These are phyloP conservation scores for Chionographis japonica DNA, from an alignment of 106 monocot genomes.

Conservation along the genomic window DNA sequence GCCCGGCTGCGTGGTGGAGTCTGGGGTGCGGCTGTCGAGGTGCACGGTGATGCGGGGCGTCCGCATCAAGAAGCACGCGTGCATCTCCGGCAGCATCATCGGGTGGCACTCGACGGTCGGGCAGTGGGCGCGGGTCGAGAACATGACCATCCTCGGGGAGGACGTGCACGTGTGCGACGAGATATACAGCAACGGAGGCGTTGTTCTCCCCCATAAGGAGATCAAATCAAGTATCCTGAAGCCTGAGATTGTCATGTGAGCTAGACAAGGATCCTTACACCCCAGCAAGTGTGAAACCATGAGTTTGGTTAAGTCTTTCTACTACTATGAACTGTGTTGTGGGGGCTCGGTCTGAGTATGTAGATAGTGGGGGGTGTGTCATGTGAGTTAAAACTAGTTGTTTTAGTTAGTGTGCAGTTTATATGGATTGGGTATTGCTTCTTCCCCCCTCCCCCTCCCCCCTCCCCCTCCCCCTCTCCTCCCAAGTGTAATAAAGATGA, in stretches of 20 bases:
- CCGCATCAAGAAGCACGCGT: constrained; percentile 31
- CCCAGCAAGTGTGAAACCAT: neutral
- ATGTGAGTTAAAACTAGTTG: too few species aligned
- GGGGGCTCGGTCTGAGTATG: too few species aligned
- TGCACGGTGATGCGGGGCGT: constrained; percentile 35
- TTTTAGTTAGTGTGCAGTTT: too few species aligned
- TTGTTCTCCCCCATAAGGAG: constrained; percentile 91
- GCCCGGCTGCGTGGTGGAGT: constrained; percentile 30
- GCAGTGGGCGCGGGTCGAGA: constrained; percentile 72
- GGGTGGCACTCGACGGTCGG: constrained; percentile 87
- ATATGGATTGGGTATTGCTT: too few species aligned
- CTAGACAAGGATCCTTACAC: neutral
- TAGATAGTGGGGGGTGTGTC: too few species aligned
- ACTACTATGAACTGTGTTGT: too few species aligned
- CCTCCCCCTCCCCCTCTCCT: too few species aligned
- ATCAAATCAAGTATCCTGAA: constrained; percentile 82
- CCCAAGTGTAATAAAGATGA: too few species aligned
- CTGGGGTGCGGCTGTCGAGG: constrained; percentile 31
- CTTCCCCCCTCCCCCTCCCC: too few species aligned
- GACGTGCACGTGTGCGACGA: constrained; percentile 83
- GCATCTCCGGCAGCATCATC: constrained; percentile 48
- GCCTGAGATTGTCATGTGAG: constrained; percentile 83
- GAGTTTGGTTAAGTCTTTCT: neutral
- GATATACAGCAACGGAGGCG: constrained; percentile 84
- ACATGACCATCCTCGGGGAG: constrained; percentile 85